These are phyloP conservation scores for Zasmidium cellare DNA, from an alignment of 2,329 filamentous ascomycete species.

Conservation along the genomic window DNA sequence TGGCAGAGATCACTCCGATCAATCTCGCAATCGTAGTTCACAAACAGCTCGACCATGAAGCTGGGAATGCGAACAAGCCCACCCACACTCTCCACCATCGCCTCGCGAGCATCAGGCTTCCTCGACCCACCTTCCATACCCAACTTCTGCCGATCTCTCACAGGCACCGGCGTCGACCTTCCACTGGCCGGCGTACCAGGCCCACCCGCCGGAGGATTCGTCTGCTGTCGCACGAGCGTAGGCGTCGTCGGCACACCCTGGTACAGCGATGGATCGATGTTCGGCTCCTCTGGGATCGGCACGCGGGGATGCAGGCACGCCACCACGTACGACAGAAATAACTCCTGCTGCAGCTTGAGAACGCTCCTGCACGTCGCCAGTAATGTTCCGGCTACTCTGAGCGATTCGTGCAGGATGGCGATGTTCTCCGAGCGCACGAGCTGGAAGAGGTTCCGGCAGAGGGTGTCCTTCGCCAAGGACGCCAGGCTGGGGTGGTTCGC, in stretches of 20 bases:
- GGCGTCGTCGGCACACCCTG: slow-evolving; percentile 90
- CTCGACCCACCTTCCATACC: slow-evolving; percentile 88
- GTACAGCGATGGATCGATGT: slow-evolving; percentile 89
- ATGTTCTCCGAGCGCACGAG: slow-evolving; percentile 95
- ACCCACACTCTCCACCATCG: slow-evolving; percentile 96
- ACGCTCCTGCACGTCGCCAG: slow-evolving; percentile 87
- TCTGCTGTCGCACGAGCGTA: slow-evolving; percentile 74
- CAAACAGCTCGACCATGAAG: slow-evolving; percentile 92
- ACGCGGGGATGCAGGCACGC: slow-evolving; percentile 92
- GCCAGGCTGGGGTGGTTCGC: slow-evolving; percentile 87
- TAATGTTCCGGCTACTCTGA: slow-evolving; percentile 87
- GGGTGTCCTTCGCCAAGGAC: slow-evolving; percentile 82
- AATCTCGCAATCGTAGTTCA: slow-evolving; percentile 97
- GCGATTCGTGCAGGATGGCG: slow-evolving; percentile 86
- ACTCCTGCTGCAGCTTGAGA: slow-evolving; percentile 92
- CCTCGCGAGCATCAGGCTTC: slow-evolving; percentile 92
- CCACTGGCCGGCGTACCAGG: slow-evolving; percentile 67
- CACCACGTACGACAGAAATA: slow-evolving; percentile 91
- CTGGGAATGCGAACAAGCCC: slow-evolving; percentile 88
- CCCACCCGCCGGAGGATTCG: slow-evolving; percentile 41
- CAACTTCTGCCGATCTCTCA: slow-evolving; percentile 88
- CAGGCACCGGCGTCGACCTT: slow-evolving; percentile 82
- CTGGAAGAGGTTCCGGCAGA: slow-evolving; percentile 94
- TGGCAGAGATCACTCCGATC: slow-evolving; percentile 90
- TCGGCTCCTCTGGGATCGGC: slow-evolving; percentile 85